Percentiles rank a stretch among this genome's conserved stretches.
Evolutionary conservation across 148 eudicot genomes (phyloP).

Genomic region (Cornus florida): DNA sequence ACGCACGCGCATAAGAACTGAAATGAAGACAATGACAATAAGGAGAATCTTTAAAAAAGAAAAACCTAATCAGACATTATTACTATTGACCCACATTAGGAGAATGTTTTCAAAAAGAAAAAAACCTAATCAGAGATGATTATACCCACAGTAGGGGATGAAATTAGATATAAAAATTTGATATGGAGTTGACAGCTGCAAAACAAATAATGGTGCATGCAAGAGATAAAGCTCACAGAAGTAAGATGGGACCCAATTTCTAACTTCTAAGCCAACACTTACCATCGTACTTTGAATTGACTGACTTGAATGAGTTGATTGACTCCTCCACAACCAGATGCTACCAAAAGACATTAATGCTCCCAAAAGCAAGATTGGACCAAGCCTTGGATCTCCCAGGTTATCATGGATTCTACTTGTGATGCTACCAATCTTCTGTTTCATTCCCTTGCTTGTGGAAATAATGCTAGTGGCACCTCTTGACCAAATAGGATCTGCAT

Average conservation of each 20-base stretch:
- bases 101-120: neutral
- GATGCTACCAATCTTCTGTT: constrained; percentile 39
- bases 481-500: constrained; percentile 63
- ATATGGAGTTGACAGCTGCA: neutral
- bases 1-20: too few species aligned
- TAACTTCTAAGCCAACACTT: constrained; percentile 14
- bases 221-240: constrained; percentile 2
- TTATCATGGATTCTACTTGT: constrained; percentile 29
- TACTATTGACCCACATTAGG: neutral
- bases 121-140: neutral
- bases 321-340: constrained; percentile 71
- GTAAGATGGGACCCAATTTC: neutral
- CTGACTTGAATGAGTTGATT: constrained; percentile 33
- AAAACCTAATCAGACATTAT: neutral
- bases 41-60: neutral
- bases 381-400: constrained; percentile 69
- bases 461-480: constrained; percentile 48
- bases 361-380: constrained; percentile 81
- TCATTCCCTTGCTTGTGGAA: constrained; percentile 51
- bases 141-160: neutral
- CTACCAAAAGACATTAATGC: constrained; percentile 75
- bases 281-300: constrained; percentile 40
- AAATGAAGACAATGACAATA: too few species aligned
- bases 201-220: neutral
- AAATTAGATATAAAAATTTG: neutral